A percentile compares a stretch with the other conserved stretches of the same genome.
Evolutionary conservation across 1,139 yeast species (phyloP).

Genomic region (Candida smagusa): DNA sequence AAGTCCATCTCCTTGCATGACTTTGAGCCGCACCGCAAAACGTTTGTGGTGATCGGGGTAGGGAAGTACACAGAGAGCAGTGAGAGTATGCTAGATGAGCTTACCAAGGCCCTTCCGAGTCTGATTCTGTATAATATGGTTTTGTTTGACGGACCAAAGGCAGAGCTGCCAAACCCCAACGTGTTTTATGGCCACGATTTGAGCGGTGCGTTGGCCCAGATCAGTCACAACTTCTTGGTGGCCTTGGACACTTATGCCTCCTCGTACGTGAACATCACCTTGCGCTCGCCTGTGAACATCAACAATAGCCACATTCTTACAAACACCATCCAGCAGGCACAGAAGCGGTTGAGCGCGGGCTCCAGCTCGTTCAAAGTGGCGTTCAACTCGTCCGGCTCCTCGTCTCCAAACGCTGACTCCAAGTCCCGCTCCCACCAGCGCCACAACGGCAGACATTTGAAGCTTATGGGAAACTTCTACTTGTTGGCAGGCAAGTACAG

Average conservation of each 20-base stretch:
- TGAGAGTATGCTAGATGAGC: slow-evolving; percentile 21
- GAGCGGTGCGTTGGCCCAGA: slow-evolving; percentile 43
- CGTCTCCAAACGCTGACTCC: slow-evolving; percentile 15
- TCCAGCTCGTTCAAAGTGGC: slow-evolving; percentile 36
- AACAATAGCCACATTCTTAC: slow-evolving; percentile 47
- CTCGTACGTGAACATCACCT: slow-evolving; percentile 66
- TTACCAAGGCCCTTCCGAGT: slow-evolving; percentile 44
- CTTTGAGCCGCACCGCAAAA: slow-evolving; percentile 83
- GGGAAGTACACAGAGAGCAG: slow-evolving; percentile 36
- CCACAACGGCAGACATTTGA: slow-evolving; percentile 65
- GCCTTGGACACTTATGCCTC: slow-evolving; percentile 68
- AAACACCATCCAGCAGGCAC: slow-evolving; percentile 54
- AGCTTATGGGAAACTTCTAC: slow-evolving; percentile 72
- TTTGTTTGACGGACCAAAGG: slow-evolving; percentile 51
- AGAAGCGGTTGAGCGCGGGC: slow-evolving; percentile 39
- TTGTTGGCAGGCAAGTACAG: slow-evolving; percentile 74
- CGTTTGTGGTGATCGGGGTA: slow-evolving; percentile 65
- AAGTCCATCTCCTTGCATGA: slow-evolving; percentile 71
- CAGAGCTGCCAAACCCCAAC: slow-evolving; percentile 14
- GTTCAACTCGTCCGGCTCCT: slow-evolving; percentile 14
- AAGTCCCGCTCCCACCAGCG: slow-evolving; percentile 33
- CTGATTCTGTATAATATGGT: slow-evolving; percentile 64
- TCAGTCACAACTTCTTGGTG: slow-evolving; percentile 60
- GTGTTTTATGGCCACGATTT: slow-evolving; percentile 25
- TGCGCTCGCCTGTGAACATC: slow-evolving; percentile 69